These are phyloP conservation scores for Fraxinus paxiana DNA, from an alignment of 305 asterid genomes.

Conservation along the genomic window DNA sequence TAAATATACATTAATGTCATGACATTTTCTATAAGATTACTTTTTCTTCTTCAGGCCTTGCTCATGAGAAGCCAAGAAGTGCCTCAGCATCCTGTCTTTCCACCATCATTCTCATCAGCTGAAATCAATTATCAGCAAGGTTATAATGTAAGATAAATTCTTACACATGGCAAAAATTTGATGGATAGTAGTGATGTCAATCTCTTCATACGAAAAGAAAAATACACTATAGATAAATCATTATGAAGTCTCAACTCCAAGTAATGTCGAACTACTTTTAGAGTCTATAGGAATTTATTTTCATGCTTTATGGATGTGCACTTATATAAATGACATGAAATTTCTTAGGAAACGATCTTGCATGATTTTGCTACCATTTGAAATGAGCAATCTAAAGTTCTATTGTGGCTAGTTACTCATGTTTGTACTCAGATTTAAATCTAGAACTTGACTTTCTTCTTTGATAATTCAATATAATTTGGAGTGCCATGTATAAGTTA, in stretches of 20 bases:
- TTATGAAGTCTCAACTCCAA: not conserved
- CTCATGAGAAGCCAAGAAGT: constrained; percentile 15
- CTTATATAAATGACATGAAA: not conserved
- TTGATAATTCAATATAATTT: not conserved
- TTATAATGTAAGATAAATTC: constrained; percentile 10
- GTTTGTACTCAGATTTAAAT: not conserved
- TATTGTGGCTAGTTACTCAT: not conserved
- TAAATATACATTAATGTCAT: not conserved
- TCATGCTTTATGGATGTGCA: not conserved
- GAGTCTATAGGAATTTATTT: not conserved
- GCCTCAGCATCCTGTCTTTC: not conserved
- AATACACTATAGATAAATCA: not conserved
- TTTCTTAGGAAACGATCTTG: not conserved
- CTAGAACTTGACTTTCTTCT: not conserved
- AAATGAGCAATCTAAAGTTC: not conserved
- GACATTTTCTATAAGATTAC: too few species aligned
- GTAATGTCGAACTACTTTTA: not conserved
- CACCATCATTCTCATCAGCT: not conserved
- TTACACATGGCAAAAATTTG: not conserved
- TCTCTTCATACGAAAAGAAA: not conserved
- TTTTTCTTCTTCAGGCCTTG: constrained; percentile 8
- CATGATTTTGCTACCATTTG: not conserved
- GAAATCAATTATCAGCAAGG: not conserved
- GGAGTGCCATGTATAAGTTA: not conserved
- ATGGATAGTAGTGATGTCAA: not conserved